Conservation (phyloP, 2,329 filamentous ascomycete genomes). For the Sclerotinia spermophila region DNA sequence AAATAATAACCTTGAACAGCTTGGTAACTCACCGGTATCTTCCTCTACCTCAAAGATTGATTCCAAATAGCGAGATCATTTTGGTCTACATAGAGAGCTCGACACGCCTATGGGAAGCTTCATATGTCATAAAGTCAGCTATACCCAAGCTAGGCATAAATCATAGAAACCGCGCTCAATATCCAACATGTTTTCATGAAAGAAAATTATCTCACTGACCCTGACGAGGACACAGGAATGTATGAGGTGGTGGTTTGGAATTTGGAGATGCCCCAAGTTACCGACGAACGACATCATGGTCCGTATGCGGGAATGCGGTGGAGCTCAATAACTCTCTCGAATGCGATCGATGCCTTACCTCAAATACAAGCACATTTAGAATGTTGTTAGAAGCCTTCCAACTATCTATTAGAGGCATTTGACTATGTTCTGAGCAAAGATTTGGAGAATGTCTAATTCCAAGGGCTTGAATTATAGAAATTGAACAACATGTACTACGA, state of each 20-base stretch:
- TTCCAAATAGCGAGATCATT: not conserved
- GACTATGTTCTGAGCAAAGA: too few species aligned
- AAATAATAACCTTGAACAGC: not conserved
- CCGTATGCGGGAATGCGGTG: not conserved
- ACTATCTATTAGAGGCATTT: not conserved
- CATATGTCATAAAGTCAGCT: too few species aligned
- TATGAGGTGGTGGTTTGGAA: not conserved
- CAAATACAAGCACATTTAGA: not conserved
- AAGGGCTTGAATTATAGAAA: too few species aligned
- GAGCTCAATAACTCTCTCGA: not conserved
- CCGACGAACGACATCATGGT: not conserved
- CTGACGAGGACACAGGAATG: not conserved
- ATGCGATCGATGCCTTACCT: not conserved
- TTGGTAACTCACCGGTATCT: not conserved
- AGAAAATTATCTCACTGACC: not conserved
- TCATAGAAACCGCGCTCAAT: not conserved
- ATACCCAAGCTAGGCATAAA: not conserved
- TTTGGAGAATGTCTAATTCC: too few species aligned
- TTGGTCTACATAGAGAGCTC: not conserved
- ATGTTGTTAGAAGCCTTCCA: not conserved
- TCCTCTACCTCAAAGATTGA: not conserved
- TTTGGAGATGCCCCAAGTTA: not conserved
- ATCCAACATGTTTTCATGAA: not conserved
- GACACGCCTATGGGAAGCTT: not conserved
- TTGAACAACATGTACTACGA: too few species aligned